Base-by-base conservation (phyloP, 2,329 filamentous ascomycete genomes). In the Aureobasidium sp. region DNA sequence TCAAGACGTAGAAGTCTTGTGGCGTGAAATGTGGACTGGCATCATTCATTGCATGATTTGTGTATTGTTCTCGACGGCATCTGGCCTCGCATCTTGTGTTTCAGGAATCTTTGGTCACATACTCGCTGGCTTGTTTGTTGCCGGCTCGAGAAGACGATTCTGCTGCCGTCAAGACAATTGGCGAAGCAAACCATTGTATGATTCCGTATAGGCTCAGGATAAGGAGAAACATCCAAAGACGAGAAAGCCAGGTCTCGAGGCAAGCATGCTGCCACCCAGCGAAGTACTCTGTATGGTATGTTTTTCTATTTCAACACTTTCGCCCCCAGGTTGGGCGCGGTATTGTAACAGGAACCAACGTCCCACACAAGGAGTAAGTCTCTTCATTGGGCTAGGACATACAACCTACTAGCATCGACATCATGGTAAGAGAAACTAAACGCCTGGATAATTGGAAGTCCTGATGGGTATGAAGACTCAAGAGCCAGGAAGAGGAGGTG, bases 41-140 rank as follows among this genome's bases (percentile, higher is more conserved):
- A 87, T 85, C 69, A 88, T 91, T 72, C 89, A 87, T 1, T 91
- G 95, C 71, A 88, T 95, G 62, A 76, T 93, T 20, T 95, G 91
- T 70, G 88, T 82, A 0, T 82, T 96, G 1, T 96, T 95, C 80
- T 94, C 95, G 7, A 92, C 90, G 1, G 90, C 87, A 1, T 92
- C 94, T 66, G 90, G 91, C 0, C 80, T 94, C 14, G 87, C 89
- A 1, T 91, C 91, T 0, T 96, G 90, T 83, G 91, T 29, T 88
- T 92, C 67, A 81, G 91, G 31, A 90, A 95, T 71, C 75, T 90
- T 14, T 94, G 87, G 71, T 91, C 85, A 70, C 78, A 91, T n/a
- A 8, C 15, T 29, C 14, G 14, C 7, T 55, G 37, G 25, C 37
- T 20, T 12, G 5, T 25, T 44, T 4, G 20, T 17, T 31, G 15